phyloP scores from a whole-genome alignment of 805 yeast species.

The Wickerhamomyces chambardii region DNA sequence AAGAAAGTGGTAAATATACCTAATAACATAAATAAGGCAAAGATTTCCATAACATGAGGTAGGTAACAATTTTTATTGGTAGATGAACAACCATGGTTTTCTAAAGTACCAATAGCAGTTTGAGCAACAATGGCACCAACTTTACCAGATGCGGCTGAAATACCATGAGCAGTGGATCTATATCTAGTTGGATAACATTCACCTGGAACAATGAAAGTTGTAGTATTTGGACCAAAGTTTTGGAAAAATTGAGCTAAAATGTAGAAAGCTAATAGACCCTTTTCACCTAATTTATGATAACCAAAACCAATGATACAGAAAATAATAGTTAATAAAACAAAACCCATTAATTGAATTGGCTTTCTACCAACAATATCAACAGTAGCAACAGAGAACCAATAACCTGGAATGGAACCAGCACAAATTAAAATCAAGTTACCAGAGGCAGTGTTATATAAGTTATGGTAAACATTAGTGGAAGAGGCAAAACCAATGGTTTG shows the following conservation, averaged over 20 bases:
- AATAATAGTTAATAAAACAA: slow-evolving; percentile 57
- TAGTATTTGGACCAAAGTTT: slow-evolving; percentile 90
- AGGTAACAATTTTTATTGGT: slow-evolving; percentile 58
- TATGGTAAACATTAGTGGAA: slow-evolving; percentile 56
- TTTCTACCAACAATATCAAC: slow-evolving; percentile 80
- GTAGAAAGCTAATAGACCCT: slow-evolving; percentile 70
- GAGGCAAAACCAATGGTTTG: slow-evolving; percentile 81
- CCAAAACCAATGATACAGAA: slow-evolving; percentile 82
- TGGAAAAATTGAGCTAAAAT: slow-evolving; percentile 80
- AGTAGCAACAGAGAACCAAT: slow-evolving; percentile 79
- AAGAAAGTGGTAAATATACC: slow-evolving; percentile 61
- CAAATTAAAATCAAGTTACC: slow-evolving; percentile 90
- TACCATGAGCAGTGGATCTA: slow-evolving; percentile 93
- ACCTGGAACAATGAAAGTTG: slow-evolving; percentile 88
- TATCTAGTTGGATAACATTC: slow-evolving; percentile 92
- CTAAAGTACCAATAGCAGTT: slow-evolving; percentile 77
- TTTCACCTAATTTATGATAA: slow-evolving; percentile 57
- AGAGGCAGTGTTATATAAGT: slow-evolving; percentile 71
- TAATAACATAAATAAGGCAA: slow-evolving; percentile 82
- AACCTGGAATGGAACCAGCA: slow-evolving; percentile 95
- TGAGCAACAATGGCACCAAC: slow-evolving; percentile 91
- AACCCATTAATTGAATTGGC: slow-evolving; percentile 73
- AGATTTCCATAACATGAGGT: slow-evolving; percentile 90
- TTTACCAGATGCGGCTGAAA: slow-evolving; percentile 89
- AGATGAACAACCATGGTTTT: slow-evolving; percentile 68